Conservation (phyloP, 2,329 filamentous ascomycete species). For the Tolypocladium cylindrosporum region DNA sequence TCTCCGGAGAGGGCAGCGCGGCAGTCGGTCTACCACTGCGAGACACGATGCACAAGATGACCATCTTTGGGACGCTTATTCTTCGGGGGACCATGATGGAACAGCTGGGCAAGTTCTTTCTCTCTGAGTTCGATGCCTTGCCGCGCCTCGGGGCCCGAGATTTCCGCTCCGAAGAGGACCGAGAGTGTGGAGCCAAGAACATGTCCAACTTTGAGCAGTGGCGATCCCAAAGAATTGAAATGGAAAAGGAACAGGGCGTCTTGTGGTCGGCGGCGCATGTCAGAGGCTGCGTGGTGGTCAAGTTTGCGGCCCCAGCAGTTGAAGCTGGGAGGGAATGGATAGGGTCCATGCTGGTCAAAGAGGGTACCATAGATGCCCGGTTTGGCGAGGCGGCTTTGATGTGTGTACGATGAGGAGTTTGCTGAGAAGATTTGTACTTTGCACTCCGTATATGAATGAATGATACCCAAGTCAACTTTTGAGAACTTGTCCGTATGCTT, state of each 20-base stretch:
- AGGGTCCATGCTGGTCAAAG: constrained; percentile 59
- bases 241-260: constrained; percentile 51
- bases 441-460: background rate
- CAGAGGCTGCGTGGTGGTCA: constrained; percentile 78
- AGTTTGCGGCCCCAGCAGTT: constrained; percentile 75
- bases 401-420: constrained; percentile 42
- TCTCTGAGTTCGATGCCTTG: constrained; percentile 65
- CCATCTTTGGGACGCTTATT: constrained; percentile 77
- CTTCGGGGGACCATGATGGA: constrained; percentile 64
- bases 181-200: constrained; percentile 22
- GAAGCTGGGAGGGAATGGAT: constrained; percentile 78
- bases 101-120: constrained; percentile 60
- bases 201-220: constrained; percentile 37
- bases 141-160: constrained; percentile 77
- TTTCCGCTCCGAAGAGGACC: constrained; percentile 51
- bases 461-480: background rate
- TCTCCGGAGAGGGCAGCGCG: constrained; percentile 46
- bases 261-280: constrained; percentile 77
- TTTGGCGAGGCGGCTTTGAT: constrained; percentile 79
- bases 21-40: constrained; percentile 31
- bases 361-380: constrained; percentile 57
- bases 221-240: constrained; percentile 42
- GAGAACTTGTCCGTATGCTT: too few relatives aligned
- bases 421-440: too few relatives aligned
- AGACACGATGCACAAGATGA: constrained; percentile 62